Evolutionary conservation across 805 yeast genomes (phyloP), one percentile per base, ranked within the genome.

Genomic region (Lipomyces kockii): DNA sequence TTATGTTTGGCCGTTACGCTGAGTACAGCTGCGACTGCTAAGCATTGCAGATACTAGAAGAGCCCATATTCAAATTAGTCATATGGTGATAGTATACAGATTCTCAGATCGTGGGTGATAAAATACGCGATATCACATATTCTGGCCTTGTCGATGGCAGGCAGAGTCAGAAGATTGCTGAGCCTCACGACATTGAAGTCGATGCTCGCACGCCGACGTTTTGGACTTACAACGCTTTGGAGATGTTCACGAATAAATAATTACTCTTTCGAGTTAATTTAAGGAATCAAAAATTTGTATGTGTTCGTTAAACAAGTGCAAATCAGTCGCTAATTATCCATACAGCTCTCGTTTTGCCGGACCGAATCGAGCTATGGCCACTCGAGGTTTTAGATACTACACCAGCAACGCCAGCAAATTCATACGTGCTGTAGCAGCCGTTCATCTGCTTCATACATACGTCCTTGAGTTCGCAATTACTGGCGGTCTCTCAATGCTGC

Each of bases 401-500:
- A n/a, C 49, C 22, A n/a, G 11, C 3, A n/a, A n/a, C 11, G 49
- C 49, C 49, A 17, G 49, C 49, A 43, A 43, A n/a, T 37, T 37
- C 20, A n/a, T 80, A 7, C 73, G 82, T 17, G 68, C 75, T 17
- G 78, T 69, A 76, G 83, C 81, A 67, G 71, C 74, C 9, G 74
- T 78, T 14, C 98, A 93, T 77, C 80, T 92, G 11, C 76, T 88
- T 8, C 90, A 86, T 70, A 86, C 86, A 52, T 84, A 87, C 74
- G 78, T 89, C 20, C 89, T 86, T 75, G 97, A 91, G 75, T 86
- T 89, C 76, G 85, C 92, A 7, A 92, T 87, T 74, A 91, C 98
- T 0, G 81, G 87, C 70, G 99, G 99, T 1, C 98, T 92, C 75
- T 90, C 97, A 34, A 95, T 95, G 99, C 83, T 95, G 52, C 98